Conservation (phyloP, 2,329 filamentous ascomycete genomes). For the Gnomoniopsis sp. region DNA sequence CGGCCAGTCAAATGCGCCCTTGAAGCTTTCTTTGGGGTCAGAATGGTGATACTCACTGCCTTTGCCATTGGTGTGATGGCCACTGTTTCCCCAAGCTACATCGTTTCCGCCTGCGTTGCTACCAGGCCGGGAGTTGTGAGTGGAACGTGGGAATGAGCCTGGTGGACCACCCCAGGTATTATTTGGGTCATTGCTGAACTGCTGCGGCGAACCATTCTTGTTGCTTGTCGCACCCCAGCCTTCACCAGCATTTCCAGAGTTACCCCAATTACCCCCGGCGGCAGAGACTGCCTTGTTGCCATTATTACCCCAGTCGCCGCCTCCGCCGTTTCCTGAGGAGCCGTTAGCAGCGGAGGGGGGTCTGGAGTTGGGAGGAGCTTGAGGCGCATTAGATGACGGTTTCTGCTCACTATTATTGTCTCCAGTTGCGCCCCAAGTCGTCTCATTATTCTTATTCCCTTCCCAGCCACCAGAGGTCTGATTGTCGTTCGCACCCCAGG, state of each 20-base stretch:
- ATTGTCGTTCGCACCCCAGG: not conserved
- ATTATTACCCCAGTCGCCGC: not conserved
- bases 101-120: constrained; percentile 1
- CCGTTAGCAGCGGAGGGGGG: not conserved
- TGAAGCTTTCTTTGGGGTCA: not conserved
- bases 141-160: not conserved
- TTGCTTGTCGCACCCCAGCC: not conserved
- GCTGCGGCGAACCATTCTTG: not conserved
- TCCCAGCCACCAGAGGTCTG: not conserved
- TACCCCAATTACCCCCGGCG: not conserved
- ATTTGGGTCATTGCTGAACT: too few relatives aligned
- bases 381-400: not conserved
- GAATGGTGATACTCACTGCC: not conserved
- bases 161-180: constrained; percentile 4
- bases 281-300: not conserved
- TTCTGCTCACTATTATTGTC: not conserved
- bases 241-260: not conserved
- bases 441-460: not conserved
- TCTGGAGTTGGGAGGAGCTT: not conserved
- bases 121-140: not conserved
- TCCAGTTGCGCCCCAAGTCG: not conserved
- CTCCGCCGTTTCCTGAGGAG: not conserved
- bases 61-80: not conserved
- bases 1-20: constrained; percentile 9
- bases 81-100: not conserved